These are phyloP conservation scores for Eimeria brunetti DNA, from an alignment of 169 alveolate species.

Conservation along the genomic window DNA sequence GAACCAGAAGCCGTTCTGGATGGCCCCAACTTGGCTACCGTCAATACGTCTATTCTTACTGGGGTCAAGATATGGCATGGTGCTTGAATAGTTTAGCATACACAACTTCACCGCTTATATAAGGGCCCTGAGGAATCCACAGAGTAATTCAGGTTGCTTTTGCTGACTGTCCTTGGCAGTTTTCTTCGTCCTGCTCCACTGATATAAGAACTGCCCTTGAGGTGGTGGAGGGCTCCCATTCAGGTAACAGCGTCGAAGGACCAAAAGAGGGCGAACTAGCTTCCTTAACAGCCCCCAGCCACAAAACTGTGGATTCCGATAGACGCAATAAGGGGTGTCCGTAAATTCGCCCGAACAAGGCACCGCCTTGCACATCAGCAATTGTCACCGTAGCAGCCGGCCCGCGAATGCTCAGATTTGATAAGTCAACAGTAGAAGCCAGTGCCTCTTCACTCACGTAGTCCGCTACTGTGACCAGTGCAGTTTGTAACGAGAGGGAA, in stretches of 20 bases:
- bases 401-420: not conserved
- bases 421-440: slow-evolving; percentile 15
- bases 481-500: slow-evolving; percentile 51
- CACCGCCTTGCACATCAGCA: slow-evolving; percentile 59
- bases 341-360: slow-evolving; percentile 38
- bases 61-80: not conserved
- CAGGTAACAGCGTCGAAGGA: slow-evolving; percentile 50
- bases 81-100: not conserved
- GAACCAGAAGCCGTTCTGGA: slow-evolving; percentile 42
- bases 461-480: slow-evolving; percentile 49
- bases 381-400: not conserved
- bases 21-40: not conserved
- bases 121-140: not conserved
- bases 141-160: not conserved
- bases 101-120: not conserved
- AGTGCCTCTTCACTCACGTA: slow-evolving; percentile 20
- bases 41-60: not conserved
- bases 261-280: slow-evolving; percentile 11
- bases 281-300: slow-evolving; percentile 51
- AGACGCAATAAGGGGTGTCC: slow-evolving; percentile 55
- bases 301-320: slow-evolving; percentile 32
- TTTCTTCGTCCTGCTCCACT: slow-evolving; percentile 6
- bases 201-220: slow-evolving; percentile 33
- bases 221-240: slow-evolving; percentile 2
- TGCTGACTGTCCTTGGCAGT: slow-evolving; percentile 63